These are phyloP conservation scores for Aspergillus cristatus DNA, from an alignment of 495 filamentous ascomycete genomes.

Conservation along the genomic window DNA sequence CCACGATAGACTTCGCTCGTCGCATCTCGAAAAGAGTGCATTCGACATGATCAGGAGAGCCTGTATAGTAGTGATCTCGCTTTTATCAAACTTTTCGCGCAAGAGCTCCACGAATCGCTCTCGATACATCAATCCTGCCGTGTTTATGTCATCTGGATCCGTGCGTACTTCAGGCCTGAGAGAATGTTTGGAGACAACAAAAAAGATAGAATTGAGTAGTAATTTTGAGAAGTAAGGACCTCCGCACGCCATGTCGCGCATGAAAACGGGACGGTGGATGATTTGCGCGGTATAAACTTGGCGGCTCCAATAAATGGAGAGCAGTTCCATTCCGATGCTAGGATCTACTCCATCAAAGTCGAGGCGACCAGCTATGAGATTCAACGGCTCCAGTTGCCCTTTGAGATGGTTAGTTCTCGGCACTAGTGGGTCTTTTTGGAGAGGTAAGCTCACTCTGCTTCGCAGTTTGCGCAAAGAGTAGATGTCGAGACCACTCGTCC, in stretches of 20 bases:
- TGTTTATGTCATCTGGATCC: slow-evolving; percentile 24
- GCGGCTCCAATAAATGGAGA: slow-evolving; percentile 32
- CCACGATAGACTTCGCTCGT: slow-evolving; percentile 38
- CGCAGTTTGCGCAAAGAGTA: slow-evolving; percentile 21
- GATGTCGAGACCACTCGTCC: slow-evolving; percentile 13
- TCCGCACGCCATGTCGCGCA: slow-evolving; percentile 25
- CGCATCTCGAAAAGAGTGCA: slow-evolving; percentile 26
- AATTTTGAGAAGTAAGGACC: slow-evolving; percentile 40
- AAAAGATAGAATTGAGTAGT: slow-evolving; percentile 40
- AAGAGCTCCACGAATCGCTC: slow-evolving; percentile 31
- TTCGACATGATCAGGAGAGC: slow-evolving; percentile 33
- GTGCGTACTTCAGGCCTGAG: slow-evolving; percentile 19
- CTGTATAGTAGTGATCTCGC: slow-evolving; percentile 37
- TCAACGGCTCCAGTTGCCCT: slow-evolving; percentile 24
- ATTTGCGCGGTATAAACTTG: slow-evolving; percentile 26
- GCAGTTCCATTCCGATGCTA: slow-evolving; percentile 29
- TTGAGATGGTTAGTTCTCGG: neutral
- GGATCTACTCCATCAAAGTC: slow-evolving; percentile 34
- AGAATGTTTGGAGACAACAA: slow-evolving; percentile 29
- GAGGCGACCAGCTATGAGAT: slow-evolving; percentile 17
- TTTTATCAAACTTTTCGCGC: slow-evolving; percentile 26
- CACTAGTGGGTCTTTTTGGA: too few relatives aligned
- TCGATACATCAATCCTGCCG: slow-evolving; percentile 14
- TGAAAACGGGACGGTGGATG: slow-evolving; percentile 22
- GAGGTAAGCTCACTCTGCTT: slow-evolving; percentile 15